Conservation (phyloP, 1,284 basidiomycete genomes). For the Nidula niveotomentosa region DNA sequence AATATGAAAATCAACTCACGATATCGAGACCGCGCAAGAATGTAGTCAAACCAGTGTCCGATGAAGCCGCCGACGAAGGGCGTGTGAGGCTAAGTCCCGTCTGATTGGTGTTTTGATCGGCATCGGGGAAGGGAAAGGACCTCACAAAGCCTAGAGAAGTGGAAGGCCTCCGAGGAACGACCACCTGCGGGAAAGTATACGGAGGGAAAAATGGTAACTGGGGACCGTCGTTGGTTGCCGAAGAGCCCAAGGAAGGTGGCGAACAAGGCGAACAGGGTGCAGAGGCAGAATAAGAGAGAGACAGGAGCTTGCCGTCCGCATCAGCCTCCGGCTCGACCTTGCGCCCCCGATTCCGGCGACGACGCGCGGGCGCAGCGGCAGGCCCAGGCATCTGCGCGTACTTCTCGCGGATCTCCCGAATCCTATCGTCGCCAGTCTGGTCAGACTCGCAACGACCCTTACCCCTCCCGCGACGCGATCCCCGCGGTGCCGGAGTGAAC, state of each 20-base stretch:
- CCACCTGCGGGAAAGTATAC: constrained; percentile 17
- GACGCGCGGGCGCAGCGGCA: constrained; percentile 13
- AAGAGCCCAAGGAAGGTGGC: neutral
- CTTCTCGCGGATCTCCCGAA: constrained; percentile 20
- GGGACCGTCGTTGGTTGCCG: constrained; percentile 7
- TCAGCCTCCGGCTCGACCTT: neutral
- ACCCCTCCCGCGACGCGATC: constrained; percentile 16
- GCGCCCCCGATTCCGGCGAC: constrained; percentile 11
- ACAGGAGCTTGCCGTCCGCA: neutral
- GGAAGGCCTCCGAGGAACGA: constrained; percentile 26
- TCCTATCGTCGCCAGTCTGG: constrained; percentile 13
- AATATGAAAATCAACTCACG: neutral
- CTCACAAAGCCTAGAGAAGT: constrained; percentile 29
- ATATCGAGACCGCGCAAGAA: neutral
- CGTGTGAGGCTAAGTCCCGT: constrained; percentile 13
- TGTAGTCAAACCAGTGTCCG: constrained; percentile 13
- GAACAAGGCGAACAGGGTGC: neutral
- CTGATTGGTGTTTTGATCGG: constrained; percentile 4
- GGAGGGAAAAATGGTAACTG: constrained; percentile 22
- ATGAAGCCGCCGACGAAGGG: constrained; percentile 20
- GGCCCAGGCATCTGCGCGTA: constrained; percentile 19
- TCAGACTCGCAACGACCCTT: constrained; percentile 6
- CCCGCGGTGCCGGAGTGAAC: constrained; percentile 40
- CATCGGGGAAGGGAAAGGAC: constrained; percentile 6
- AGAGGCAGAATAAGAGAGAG: constrained; percentile 9